Percentiles rank a stretch among this genome's conserved stretches.
Conservation (phyloP, 306 rosid genomes). For the Dryas octopetala region DNA sequence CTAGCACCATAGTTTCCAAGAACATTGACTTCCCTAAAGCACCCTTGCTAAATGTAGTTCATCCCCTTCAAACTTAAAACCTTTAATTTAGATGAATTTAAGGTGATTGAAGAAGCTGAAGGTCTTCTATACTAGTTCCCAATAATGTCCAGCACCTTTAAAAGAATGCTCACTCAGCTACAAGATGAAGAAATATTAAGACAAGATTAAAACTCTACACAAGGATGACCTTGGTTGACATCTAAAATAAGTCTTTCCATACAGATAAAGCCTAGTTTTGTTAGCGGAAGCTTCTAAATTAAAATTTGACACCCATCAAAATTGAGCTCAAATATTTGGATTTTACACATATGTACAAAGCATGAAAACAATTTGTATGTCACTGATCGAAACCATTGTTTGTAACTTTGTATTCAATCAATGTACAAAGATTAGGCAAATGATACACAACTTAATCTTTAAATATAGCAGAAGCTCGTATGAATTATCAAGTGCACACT, state of each 20-base stretch:
- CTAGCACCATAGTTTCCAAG: slow-evolving; percentile 30
- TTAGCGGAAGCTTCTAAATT: not conserved
- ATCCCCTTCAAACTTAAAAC: slow-evolving; percentile 27
- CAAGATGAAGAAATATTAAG: no score
- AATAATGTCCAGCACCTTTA: slow-evolving; percentile 22
- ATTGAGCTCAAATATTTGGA: not conserved
- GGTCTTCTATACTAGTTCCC: slow-evolving; percentile 22
- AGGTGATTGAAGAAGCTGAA: slow-evolving; percentile 4
- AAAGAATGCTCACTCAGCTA: not conserved
- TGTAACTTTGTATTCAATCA: not conserved
- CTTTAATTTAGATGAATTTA: slow-evolving; percentile 27
- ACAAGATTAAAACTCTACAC: no score
- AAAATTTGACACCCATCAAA: not conserved
- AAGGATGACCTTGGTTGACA: no score
- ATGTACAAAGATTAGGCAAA: slow-evolving; percentile 10
- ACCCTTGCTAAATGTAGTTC: slow-evolving; percentile 23
- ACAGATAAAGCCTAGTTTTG: not conserved
- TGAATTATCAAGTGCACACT: not conserved
- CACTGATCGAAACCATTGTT: not conserved
- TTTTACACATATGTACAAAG: not conserved
- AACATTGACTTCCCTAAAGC: slow-evolving; percentile 21
- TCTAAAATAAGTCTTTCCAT: no score
- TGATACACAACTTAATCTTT: not conserved
- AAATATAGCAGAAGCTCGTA: not conserved
- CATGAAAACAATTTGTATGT: not conserved